Percentiles rank a stretch among this genome's conserved stretches.
Evolutionary conservation across 768 basidiomycete genomes (phyloP).

Genomic region (Tricholoma hemisulphureum): DNA sequence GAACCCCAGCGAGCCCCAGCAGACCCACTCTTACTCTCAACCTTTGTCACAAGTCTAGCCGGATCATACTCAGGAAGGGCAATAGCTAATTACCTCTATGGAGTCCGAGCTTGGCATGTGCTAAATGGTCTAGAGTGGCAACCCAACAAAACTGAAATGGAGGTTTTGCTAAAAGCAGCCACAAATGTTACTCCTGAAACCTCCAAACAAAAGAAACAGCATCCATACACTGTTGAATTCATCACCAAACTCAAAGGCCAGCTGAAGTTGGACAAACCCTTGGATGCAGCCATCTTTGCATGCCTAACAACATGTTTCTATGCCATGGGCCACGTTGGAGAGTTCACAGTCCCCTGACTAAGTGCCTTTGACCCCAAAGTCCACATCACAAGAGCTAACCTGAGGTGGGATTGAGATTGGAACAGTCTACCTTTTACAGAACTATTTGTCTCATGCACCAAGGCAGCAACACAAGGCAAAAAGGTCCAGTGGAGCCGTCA

Average conservation of each 20-base stretch:
- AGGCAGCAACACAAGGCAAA: too few relatives aligned
- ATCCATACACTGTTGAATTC: too few relatives aligned
- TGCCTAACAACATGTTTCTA: constrained; percentile 42
- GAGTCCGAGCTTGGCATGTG: constrained; percentile 46
- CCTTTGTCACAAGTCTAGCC: constrained; percentile 30
- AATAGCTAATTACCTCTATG: constrained; percentile 37
- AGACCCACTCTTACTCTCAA: constrained; percentile 17
- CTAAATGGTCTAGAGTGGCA: constrained; percentile 37
- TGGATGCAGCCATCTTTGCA: constrained; percentile 35
- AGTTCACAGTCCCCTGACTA: constrained; percentile 38
- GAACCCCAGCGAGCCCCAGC: constrained; percentile 35
- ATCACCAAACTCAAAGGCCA: constrained; percentile 17
- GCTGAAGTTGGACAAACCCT: constrained; percentile 25
- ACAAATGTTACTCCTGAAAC: constrained; percentile 26
- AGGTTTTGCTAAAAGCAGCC: constrained; percentile 29
- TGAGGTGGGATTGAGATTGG: constrained; percentile 11
- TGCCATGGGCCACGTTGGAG: constrained; percentile 28
- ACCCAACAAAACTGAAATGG: constrained; percentile 23
- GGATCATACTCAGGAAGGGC: constrained; percentile 32
- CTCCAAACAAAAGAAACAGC: constrained; percentile 26
- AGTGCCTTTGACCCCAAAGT: constrained; percentile 7
- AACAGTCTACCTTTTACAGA: too few relatives aligned
- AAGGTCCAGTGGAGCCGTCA: too few relatives aligned
- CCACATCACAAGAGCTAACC: constrained; percentile 22
- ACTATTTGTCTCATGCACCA: too few relatives aligned